Base-by-base conservation (phyloP, 805 yeast species). In the Candida pseudoglaebosa region DNA sequence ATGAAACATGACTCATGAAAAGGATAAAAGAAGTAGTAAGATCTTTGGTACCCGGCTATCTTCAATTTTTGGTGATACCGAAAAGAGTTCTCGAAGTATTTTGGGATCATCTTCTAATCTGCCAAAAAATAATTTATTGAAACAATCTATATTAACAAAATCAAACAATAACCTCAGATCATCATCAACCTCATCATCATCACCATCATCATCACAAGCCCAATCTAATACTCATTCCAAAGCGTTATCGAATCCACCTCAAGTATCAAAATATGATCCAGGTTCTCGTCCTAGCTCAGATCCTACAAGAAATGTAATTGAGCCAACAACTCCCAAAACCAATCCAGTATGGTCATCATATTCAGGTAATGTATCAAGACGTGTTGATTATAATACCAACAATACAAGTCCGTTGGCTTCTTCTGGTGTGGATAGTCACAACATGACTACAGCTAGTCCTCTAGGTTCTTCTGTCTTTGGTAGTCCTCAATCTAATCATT, bases 41-140 rank as follows among this genome's bases (percentile, higher is more conserved):
- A 4, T 33, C 7, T 32, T 32, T 20, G 36, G 36, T 4, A 13
- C 36, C 5, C 12, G 36, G 20, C n/a, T 33, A 13, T 21, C 36
- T n/a, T 19, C 36, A 4, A 33, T 33, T 9, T 33, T 33, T 22
- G 36, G 36, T 13, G 36, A 33, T 21, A 6, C 29, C 32, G 19
- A 28, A 15, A 6, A 21, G 24, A 17, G 38, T 16, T 17, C 19
- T 18, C 14, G 38, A 24, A n/a, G 29, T 28, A 5, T 18, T 10
- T 19, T 5, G 38, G 17, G n/a, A 5, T 19, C 33, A 8, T 13
- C 33, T 8, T 26, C 29, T 13, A 26, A 26, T 30, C 33, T n/a
- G n/a, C n/a, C 33, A 4, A 30, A 30, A 19, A 30, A 30, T 19
- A 33, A 33, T 22, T 15, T 33, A 10, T 33, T 33, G 24, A 33